Evolutionary conservation across 176 grass and related monocot genomes (phyloP), one percentile per base, ranked within the genome.

Genomic region (Miscanthus lutarioriparius): DNA sequence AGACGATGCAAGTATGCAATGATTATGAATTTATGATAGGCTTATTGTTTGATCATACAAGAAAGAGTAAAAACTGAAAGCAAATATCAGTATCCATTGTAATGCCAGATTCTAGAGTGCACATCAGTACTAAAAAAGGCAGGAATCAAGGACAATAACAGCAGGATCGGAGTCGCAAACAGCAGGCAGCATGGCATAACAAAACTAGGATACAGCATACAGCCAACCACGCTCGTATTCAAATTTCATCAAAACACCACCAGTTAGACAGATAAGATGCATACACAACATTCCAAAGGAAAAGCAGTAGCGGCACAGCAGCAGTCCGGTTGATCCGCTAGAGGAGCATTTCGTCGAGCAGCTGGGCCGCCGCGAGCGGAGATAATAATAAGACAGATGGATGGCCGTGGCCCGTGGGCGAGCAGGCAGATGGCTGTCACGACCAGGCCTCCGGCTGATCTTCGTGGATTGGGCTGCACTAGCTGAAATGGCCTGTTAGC

Each of bases 301-400:
- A 26, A 41, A 43, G 11, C 2, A 53, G 49, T 3, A 4, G 23
- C 41, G 4, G n/a, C 22, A 1, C 8, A 59, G 1, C 8, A 59
- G 1, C 8, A 25, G 56, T 11, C 56, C 3, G 3, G 56, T 25
- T 25, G 0, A 0, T 11, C 19, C 53, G 89, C 91, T 82, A 32
- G 89, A 19, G 58, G 36, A 8, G 79, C 74, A 51, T 87, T 83
- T 51, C 80, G 11, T 66, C 80, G 75, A 87, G 23, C 80, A 83
- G 16, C 8, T 61, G 5, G 20, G 6, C 8, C 25, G 26, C 26
- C 11, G 4, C 1, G 16, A 48, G 70, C 25, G 56, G 25, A 61
- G 15, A 22, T 0, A 37, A 15, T 56, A 48, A 70, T 11, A 13
- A 32, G 64, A 35, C 15, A 17, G 59, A 51, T 6, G 48, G 59